Evolutionary conservation across 23 red algal genomes (phyloP).

Genomic region (Gracilariopsis chorda): DNA sequence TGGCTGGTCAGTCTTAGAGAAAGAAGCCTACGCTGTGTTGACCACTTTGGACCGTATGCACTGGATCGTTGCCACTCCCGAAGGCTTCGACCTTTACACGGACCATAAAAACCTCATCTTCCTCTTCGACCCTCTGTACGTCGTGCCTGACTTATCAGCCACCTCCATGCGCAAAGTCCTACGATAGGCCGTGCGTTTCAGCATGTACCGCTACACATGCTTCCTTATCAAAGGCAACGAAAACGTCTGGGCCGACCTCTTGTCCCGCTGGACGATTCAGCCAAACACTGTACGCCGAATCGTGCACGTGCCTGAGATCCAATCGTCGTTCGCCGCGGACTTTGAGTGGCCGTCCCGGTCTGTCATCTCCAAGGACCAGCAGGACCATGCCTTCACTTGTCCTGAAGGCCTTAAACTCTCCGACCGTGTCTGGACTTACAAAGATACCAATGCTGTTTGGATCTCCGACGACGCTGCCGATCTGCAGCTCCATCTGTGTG

Average conservation of each 20-base stretch:
- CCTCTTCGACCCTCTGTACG: slow-evolving; percentile 41
- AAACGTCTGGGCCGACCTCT: slow-evolving; percentile 29
- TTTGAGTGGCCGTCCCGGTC: slow-evolving; percentile 16
- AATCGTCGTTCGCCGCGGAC: not conserved
- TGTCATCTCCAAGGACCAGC: not conserved
- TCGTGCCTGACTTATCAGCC: slow-evolving; percentile 17
- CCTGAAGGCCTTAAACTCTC: not conserved
- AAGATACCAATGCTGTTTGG: not conserved
- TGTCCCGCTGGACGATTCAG: slow-evolving; percentile 5
- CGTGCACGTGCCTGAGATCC: slow-evolving; percentile 3
- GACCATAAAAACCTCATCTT: slow-evolving; percentile 54
- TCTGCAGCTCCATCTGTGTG: slow-evolving; percentile 2
- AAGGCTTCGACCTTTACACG: slow-evolving; percentile 24
- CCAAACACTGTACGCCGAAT: not conserved
- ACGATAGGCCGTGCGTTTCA: slow-evolving; percentile 8
- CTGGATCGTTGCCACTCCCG: slow-evolving; percentile 8
- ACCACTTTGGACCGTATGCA: slow-evolving; percentile 23
- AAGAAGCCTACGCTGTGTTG: slow-evolving; percentile 17
- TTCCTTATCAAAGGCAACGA: slow-evolving; percentile 45
- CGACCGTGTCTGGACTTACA: not conserved
- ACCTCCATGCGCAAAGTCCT: slow-evolving; percentile 36
- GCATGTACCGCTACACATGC: slow-evolving; percentile 44
- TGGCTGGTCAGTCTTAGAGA: slow-evolving; percentile 38
- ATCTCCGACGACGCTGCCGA: slow-evolving; percentile 19
- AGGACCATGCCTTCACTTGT: not conserved